Evolutionary conservation across 202 grass and related monocot genomes (phyloP).

Genomic region (Sporobolus alterniflorus): DNA sequence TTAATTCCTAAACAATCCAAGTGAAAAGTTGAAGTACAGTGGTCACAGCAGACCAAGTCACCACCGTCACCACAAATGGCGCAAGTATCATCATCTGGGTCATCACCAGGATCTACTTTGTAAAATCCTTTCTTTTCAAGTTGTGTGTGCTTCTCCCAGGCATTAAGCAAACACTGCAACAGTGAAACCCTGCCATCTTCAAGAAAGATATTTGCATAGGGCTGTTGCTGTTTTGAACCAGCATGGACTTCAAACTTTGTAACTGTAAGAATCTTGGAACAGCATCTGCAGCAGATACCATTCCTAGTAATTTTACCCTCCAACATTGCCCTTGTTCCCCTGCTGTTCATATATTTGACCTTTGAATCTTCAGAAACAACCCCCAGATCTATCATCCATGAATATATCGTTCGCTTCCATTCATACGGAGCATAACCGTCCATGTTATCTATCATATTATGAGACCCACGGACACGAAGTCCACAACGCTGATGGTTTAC

Average conservation of each 20-base stretch:
- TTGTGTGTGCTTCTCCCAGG: constrained; percentile 73
- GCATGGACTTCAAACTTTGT: constrained; percentile 93
- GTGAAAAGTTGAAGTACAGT: constrained; percentile 91
- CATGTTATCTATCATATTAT: constrained; percentile 34
- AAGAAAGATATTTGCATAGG: constrained; percentile 76
- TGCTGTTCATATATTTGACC: constrained; percentile 85
- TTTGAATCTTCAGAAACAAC: constrained; percentile 62
- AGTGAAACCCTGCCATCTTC: constrained; percentile 57
- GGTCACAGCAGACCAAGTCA: constrained; percentile 86
- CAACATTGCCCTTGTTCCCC: constrained; percentile 54
- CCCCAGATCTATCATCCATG: constrained; percentile 94
- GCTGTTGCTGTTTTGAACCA: constrained; percentile 74
- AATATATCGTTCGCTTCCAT: constrained; percentile 80
- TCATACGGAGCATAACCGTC: constrained; percentile 68
- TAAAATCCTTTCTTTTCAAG: constrained; percentile 76
- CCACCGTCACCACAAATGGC: constrained; percentile 88
- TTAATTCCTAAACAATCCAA: constrained; percentile 81
- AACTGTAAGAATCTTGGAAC: constrained; percentile 75
- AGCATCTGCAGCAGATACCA: constrained; percentile 89
- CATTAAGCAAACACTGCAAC: constrained; percentile 77
- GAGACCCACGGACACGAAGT: constrained; percentile 53
- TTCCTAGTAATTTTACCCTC: constrained; percentile 79
- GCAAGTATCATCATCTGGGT: constrained; percentile 85
- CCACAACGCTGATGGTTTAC: constrained; percentile 42
- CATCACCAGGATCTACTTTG: constrained; percentile 56